Evolutionary conservation across 2,329 filamentous ascomycete genomes (phyloP), one percentile per base, ranked within the genome.

Genomic region (Orbilia oligospora): DNA sequence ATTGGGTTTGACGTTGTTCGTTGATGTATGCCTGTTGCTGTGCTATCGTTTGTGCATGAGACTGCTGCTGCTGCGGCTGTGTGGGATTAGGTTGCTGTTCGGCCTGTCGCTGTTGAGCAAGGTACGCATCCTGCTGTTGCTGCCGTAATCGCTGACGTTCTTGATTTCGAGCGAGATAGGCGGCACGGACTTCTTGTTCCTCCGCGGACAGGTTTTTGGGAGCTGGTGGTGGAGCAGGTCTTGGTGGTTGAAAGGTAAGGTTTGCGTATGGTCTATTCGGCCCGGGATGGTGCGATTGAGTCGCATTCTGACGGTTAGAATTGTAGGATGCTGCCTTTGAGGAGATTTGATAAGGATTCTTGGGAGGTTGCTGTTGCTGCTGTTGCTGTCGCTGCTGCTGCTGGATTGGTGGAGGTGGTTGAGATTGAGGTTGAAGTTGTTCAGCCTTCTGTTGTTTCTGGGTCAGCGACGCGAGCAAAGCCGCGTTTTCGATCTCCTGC

Each of bases 401-500:
- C 16, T 20, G 18, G 46, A 30, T 20, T 18, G 24, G 27, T 18
- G 33, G 53, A 22, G 46, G 46, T 12, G 53, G 53, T 58, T 36
- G 53, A 58, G 30, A 30, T 58, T 58, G 53, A 20, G 65, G 44
- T 44, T 49, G 64, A 41, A 38, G 63, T 20, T 46, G 48, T 61
- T 70, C 67, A 51, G 71, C 20, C 53, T 69, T 56, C 58, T 55
- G 10, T 36, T 78, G 75, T 22, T 79, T 79, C 53, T 79, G 76
- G 48, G 76, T 79, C 24, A 63, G 61, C 20, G 76, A 79, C 76
- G 68, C 69, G 69, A 78, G 68, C n/a, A 73, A 44, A 22, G 64
- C 76, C 24, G 76, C 76, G 69, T 72, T 73, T 58, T 79, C 76
- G 63, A 79, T 22, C 46, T 72, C 76, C 27, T 79, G 76, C 27